Percentiles rank a stretch among this genome's conserved stretches.
Evolutionary conservation across 306 rosid species (phyloP).

Genomic region (barrel medic (Medicago truncatula)): DNA sequence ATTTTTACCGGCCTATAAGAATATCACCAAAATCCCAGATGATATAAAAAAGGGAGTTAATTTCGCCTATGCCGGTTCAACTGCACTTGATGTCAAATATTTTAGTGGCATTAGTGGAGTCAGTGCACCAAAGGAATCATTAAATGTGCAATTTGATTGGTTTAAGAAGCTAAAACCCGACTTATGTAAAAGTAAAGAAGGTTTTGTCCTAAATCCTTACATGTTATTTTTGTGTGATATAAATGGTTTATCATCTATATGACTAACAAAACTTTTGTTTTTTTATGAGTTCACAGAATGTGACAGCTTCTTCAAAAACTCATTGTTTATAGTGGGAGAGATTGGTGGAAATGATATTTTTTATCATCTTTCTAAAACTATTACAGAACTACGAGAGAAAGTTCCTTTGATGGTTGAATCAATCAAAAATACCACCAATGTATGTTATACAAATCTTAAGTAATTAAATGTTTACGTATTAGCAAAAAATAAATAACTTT

Average conservation of each 20-base stretch:
- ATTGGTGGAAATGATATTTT: constrained; percentile 26
- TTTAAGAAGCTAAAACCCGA: constrained; percentile 45
- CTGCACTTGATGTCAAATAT: constrained; percentile 46
- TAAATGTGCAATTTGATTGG: constrained; percentile 57
- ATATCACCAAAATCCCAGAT: background rate
- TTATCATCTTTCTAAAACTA: background rate
- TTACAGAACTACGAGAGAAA: background rate
- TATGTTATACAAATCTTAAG: background rate
- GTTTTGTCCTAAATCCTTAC: background rate
- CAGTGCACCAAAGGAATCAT: background rate
- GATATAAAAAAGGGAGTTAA: constrained; percentile 47
- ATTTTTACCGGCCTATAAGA: constrained; percentile 45
- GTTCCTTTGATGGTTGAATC: background rate
- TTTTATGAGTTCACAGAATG: background rate
- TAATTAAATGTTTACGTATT: no score
- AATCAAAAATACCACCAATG: background rate
- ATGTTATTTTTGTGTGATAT: background rate
- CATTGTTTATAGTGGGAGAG: constrained; percentile 12
- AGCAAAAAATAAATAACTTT: no score
- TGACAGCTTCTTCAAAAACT: background rate
- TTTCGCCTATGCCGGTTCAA: constrained; percentile 61
- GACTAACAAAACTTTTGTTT: background rate
- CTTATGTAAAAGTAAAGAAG: constrained; percentile 39
- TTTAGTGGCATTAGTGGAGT: background rate
- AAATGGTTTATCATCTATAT: background rate